Conservation (phyloP, 2,329 filamentous ascomycete genomes). For the Nemania sp. region DNA sequence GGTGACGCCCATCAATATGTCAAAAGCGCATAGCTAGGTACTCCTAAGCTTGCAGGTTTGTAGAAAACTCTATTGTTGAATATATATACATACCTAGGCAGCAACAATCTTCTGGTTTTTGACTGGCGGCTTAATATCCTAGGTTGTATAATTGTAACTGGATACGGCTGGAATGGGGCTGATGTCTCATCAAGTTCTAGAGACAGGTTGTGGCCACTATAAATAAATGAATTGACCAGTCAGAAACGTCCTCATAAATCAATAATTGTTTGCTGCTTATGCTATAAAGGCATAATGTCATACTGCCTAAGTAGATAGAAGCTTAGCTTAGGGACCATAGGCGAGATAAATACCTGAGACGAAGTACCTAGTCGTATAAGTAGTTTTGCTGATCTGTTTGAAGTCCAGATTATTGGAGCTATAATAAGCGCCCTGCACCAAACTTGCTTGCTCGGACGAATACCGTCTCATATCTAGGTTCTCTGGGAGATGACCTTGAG, state of each 20-base stretch:
- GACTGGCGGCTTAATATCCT: neutral
- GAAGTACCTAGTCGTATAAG: neutral
- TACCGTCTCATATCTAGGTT: neutral
- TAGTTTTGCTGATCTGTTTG: neutral
- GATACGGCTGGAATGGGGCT: conserved; percentile 9
- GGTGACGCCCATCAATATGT: neutral
- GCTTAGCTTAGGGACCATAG: too few species aligned
- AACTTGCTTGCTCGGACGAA: neutral
- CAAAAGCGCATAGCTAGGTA: neutral
- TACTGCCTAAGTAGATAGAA: too few species aligned
- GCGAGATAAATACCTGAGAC: neutral
- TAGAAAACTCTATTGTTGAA: neutral
- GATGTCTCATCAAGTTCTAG: conserved; percentile 12
- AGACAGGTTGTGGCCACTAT: neutral
- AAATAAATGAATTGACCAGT: conserved; percentile 8
- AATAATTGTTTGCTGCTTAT: neutral
- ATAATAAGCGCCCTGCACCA: conserved; percentile 1
- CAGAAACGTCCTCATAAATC: neutral
- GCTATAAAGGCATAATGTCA: neutral
- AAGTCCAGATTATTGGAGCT: neutral
- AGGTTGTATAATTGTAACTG: neutral
- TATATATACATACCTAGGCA: neutral
- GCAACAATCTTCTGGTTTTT: neutral
- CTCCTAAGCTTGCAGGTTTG: neutral
- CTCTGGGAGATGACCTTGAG: too few species aligned